These are phyloP conservation scores for Annulohypoxylon bovei DNA, from an alignment of 495 filamentous ascomycete genomes.

Conservation along the genomic window DNA sequence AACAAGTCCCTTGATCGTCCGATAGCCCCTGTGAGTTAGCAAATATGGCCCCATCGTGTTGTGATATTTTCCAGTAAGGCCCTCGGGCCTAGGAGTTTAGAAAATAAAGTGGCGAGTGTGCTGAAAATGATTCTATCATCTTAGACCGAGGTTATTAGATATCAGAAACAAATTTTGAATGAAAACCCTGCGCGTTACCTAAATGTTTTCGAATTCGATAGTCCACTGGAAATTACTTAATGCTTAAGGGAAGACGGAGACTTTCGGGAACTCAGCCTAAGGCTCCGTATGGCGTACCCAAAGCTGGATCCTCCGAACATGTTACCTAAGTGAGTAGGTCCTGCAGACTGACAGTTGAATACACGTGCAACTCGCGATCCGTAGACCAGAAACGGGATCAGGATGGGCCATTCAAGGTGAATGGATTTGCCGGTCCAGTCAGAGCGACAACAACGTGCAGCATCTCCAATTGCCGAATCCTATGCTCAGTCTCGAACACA, in stretches of 20 bases:
- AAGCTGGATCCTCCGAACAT: not conserved
- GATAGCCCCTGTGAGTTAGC: constrained; percentile 10
- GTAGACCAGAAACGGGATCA: not conserved
- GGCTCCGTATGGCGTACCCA: not conserved
- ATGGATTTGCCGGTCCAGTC: constrained; percentile 15
- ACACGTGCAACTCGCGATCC: not conserved
- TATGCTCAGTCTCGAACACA: constrained; percentile 14
- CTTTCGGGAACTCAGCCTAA: not conserved
- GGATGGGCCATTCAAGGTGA: constrained; percentile 5
- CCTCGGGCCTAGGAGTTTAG: constrained; percentile 12
- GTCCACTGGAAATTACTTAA: not conserved
- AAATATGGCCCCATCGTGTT: constrained; percentile 1
- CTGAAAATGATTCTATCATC: constrained; percentile 8
- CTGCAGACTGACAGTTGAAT: not conserved
- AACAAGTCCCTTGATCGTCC: constrained; percentile 20
- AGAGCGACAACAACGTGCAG: not conserved
- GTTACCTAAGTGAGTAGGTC: constrained; percentile 5
- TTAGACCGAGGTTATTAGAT: constrained; percentile 27
- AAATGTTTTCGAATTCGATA: constrained; percentile 15
- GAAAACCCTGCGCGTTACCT: not conserved
- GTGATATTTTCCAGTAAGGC: constrained; percentile 6
- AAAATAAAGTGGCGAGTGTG: constrained; percentile 14
- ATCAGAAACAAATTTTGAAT: not conserved
- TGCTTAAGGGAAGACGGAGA: not conserved
- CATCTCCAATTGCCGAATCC: constrained; percentile 24